These are phyloP conservation scores for Rhizophagus prolifer DNA, from an alignment of 192 early-diverging fungal genomes.

Conservation along the genomic window DNA sequence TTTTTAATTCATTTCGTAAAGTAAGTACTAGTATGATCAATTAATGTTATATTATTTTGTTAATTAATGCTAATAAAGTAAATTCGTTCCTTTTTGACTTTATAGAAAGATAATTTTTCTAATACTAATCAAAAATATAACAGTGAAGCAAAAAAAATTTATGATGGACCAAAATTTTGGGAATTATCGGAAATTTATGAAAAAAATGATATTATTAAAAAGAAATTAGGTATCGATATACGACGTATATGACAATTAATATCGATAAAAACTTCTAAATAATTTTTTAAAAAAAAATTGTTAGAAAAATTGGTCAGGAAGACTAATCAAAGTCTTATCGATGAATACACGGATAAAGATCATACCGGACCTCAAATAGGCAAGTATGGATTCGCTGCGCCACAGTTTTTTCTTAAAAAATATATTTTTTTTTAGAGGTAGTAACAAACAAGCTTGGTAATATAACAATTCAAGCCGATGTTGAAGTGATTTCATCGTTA, in stretches of 20 bases:
- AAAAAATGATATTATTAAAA: not conserved
- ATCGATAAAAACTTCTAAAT: too few species aligned
- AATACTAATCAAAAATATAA: not conserved
- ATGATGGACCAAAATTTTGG: not conserved
- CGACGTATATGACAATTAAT: too few species aligned
- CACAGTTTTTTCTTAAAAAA: not conserved
- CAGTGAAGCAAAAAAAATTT: not conserved
- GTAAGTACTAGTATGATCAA: too few species aligned
- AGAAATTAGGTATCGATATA: not conserved
- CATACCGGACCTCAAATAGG: not conserved
- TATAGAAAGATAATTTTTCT: not conserved
- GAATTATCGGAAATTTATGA: not conserved
- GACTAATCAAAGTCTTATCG: not conserved
- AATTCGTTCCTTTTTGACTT: not conserved
- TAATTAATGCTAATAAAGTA: too few species aligned
- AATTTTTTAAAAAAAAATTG: not conserved
- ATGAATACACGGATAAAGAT: not conserved
- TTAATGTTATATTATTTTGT: too few species aligned
- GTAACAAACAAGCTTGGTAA: not conserved
- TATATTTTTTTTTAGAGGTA: not conserved
- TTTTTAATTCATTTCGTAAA: too few species aligned
- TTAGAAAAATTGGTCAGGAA: not conserved
- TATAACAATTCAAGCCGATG: not conserved
- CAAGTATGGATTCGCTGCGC: not conserved
- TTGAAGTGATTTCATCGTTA: constrained; percentile 1